These are phyloP conservation scores for Talaromyces pinophilus DNA, from an alignment of 2,329 filamentous ascomycete genomes.

Conservation along the genomic window DNA sequence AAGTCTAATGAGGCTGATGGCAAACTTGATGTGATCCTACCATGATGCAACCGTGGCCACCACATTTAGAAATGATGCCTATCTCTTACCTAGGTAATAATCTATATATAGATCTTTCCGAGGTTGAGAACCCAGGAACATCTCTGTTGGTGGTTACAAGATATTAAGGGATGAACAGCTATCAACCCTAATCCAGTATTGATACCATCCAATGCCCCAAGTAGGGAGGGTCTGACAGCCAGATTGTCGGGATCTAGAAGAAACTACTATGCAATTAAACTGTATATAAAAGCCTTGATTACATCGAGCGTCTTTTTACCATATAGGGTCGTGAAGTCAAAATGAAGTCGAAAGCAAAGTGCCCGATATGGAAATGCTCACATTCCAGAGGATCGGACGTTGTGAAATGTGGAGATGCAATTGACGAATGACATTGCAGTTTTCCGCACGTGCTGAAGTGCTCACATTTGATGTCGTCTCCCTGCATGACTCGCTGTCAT, in stretches of 20 bases:
- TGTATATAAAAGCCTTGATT: background rate
- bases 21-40: constrained; percentile 16
- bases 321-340: background rate
- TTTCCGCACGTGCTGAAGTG: constrained; percentile 1
- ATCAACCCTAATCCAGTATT: background rate
- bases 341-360: background rate
- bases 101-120: background rate
- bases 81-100: background rate
- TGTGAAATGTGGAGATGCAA: background rate
- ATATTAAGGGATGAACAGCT: background rate
- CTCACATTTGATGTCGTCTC: background rate
- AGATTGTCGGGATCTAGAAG: no score
- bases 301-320: background rate
- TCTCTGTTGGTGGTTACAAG: background rate
- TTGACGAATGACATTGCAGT: constrained; percentile 10
- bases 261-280: background rate
- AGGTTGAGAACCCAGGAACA: background rate
- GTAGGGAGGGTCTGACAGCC: background rate
- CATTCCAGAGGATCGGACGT: constrained; percentile 14
- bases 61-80: background rate
- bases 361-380: background rate
- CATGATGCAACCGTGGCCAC: constrained; percentile 19
- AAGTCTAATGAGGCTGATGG: constrained; percentile 1
- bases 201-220: background rate
- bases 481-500: background rate